These are phyloP conservation scores for Rosellinia necatrix DNA, from an alignment of 2,329 filamentous ascomycete genomes.

Conservation along the genomic window DNA sequence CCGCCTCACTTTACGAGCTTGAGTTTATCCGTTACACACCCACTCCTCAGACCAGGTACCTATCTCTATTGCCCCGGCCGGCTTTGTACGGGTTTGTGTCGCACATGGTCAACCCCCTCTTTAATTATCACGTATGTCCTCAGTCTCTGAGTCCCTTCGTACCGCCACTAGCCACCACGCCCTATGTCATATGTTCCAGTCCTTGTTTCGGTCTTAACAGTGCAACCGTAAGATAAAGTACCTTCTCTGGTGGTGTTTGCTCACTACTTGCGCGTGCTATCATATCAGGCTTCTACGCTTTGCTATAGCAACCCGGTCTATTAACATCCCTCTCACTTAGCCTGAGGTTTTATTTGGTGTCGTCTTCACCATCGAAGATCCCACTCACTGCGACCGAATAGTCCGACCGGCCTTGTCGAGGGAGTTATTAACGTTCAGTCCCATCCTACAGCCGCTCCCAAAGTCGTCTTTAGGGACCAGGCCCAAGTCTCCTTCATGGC, in stretches of 20 bases:
- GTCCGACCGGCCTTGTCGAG: constrained; percentile 10
- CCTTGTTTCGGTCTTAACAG: neutral
- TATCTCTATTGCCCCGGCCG: too few species aligned
- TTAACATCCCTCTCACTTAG: neutral
- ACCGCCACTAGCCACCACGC: too few species aligned
- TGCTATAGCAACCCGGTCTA: neutral
- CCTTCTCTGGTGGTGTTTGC: neutral
- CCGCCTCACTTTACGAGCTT: too few species aligned
- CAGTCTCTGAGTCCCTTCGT: too few species aligned
- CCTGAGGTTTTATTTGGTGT: neutral
- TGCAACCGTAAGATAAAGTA: neutral
- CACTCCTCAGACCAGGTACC: too few species aligned
- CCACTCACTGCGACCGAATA: constrained; percentile 32
- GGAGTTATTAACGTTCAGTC: constrained; percentile 27
- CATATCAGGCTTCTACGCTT: neutral
- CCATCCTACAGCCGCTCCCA: constrained; percentile 20
- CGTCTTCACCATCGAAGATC: neutral
- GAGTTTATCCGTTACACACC: too few species aligned
- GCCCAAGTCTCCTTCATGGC: constrained; percentile 26
- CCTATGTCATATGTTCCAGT: neutral
- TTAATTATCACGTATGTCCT: too few species aligned
- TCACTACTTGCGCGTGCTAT: neutral
- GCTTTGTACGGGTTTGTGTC: too few species aligned
- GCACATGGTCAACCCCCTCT: too few species aligned
- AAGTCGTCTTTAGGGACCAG: constrained; percentile 1